These are phyloP conservation scores for Chaetomium tenue DNA, from an alignment of 495 filamentous ascomycete genomes.

Conservation along the genomic window DNA sequence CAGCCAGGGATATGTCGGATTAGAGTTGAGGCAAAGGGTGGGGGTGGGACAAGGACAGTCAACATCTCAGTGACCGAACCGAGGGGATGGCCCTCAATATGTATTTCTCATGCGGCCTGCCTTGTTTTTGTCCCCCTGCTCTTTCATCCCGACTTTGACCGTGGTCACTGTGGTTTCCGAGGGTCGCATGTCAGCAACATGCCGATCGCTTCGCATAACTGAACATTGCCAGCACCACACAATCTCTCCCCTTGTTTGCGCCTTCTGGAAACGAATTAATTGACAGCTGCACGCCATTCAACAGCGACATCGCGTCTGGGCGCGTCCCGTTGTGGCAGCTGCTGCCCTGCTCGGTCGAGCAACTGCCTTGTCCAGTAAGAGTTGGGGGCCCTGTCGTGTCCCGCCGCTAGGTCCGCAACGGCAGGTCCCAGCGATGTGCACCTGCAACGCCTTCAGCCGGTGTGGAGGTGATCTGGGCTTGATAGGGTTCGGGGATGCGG, in stretches of 20 bases:
- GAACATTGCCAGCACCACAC: background rate
- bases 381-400: background rate
- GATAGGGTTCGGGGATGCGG: background rate
- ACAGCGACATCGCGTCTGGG: slow-evolving; percentile 7
- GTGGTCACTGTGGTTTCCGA: background rate
- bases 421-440: slow-evolving; percentile 14
- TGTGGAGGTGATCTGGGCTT: background rate
- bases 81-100: background rate
- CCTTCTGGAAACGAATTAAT: slow-evolving; percentile 8
- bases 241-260: background rate
- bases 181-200: background rate
- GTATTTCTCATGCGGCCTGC: background rate
- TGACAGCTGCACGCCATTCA: slow-evolving; percentile 6
- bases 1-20: background rate
- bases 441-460: too few relatives aligned
- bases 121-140: background rate
- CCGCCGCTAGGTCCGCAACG: slow-evolving; percentile 23
- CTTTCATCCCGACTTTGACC: background rate
- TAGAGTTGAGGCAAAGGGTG: background rate
- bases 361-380: slow-evolving; percentile 19
- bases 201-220: slow-evolving; percentile 3
- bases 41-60: background rate
- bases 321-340: slow-evolving; percentile 25
- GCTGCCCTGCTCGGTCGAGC: slow-evolving; percentile 2
- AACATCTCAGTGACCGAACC: too few relatives aligned